Evolutionary conservation across 805 yeast genomes (phyloP).

Genomic region (Candida fluviatilis): DNA sequence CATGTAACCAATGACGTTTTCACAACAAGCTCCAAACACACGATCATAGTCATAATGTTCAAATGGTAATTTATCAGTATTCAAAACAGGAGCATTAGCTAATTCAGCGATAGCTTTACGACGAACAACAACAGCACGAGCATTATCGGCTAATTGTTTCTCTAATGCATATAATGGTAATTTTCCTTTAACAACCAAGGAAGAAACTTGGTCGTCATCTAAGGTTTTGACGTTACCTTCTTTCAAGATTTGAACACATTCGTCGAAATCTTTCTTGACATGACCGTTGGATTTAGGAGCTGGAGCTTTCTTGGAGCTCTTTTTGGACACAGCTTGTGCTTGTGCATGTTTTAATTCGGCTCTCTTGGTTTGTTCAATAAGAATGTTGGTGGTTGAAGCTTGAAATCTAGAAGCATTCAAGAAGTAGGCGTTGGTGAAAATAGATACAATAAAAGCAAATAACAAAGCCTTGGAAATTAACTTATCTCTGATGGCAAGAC

Average conservation of each 20-base stretch:
- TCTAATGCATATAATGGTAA: slow-evolving; percentile 92
- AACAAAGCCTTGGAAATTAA: slow-evolving; percentile 74
- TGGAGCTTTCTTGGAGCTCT: neutral
- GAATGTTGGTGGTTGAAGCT: slow-evolving; percentile 38
- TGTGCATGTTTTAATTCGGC: slow-evolving; percentile 4
- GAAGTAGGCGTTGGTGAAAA: slow-evolving; percentile 78
- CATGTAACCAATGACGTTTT: slow-evolving; percentile 93
- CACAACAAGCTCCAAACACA: slow-evolving; percentile 98
- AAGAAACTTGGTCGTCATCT: slow-evolving; percentile 67
- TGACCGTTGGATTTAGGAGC: slow-evolving; percentile 12
- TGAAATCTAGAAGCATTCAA: slow-evolving; percentile 80
- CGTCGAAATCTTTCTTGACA: slow-evolving; percentile 47
- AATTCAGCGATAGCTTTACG: slow-evolving; percentile 85
- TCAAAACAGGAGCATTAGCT: slow-evolving; percentile 78
- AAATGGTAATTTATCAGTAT: slow-evolving; percentile 71
- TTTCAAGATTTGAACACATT: slow-evolving; percentile 57
- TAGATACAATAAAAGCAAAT: slow-evolving; percentile 67
- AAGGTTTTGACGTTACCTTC: slow-evolving; percentile 68
- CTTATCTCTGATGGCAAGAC: slow-evolving; percentile 72
- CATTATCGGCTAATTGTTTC: slow-evolving; percentile 81
- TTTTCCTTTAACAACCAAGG: slow-evolving; percentile 68
- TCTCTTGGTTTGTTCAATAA: slow-evolving; percentile 26
- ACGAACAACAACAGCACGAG: slow-evolving; percentile 91
- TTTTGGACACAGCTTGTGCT: slow-evolving; percentile 1
- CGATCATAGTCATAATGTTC: slow-evolving; percentile 85